Conservation (phyloP, 352 stramenopile species). For the Pythium aristosporum region DNA sequence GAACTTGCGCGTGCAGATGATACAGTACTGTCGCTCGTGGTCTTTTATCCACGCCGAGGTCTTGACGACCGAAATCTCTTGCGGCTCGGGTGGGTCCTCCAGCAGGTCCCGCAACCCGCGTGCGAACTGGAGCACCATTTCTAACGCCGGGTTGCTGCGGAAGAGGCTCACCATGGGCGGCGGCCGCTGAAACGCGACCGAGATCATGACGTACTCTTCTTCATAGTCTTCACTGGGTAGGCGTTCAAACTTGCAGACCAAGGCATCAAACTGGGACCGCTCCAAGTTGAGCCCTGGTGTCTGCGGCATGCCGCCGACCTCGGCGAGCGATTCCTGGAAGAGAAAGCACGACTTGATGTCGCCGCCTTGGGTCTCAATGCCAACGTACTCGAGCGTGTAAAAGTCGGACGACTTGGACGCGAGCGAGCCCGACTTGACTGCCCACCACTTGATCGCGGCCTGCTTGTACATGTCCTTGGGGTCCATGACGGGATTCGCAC, state of each 20-base stretch:
- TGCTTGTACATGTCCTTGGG: slow-evolving; percentile 83
- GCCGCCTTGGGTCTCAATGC: slow-evolving; percentile 68
- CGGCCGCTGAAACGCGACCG: slow-evolving; percentile 81
- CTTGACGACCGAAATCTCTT: slow-evolving; percentile 81
- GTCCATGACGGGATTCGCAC: slow-evolving; percentile 65
- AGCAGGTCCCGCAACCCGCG: slow-evolving; percentile 75
- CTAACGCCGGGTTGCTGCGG: slow-evolving; percentile 75
- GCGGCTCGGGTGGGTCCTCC: slow-evolving; percentile 71
- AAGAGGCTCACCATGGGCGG: slow-evolving; percentile 81
- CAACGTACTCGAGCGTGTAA: slow-evolving; percentile 87
- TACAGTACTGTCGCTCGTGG: slow-evolving; percentile 80
- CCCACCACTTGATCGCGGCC: slow-evolving; percentile 88
- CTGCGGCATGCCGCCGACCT: slow-evolving; percentile 81
- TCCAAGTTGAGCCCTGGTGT: slow-evolving; percentile 79
- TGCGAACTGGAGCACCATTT: slow-evolving; percentile 84
- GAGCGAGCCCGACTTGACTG: slow-evolving; percentile 77
- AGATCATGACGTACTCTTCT: slow-evolving; percentile 79
- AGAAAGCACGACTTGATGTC: slow-evolving; percentile 84
- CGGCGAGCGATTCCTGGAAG: slow-evolving; percentile 82
- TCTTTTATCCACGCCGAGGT: slow-evolving; percentile 84
- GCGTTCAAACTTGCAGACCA: slow-evolving; percentile 87
- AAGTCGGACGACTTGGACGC: slow-evolving; percentile 84
- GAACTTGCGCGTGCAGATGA: slow-evolving; percentile 81
- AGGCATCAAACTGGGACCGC: slow-evolving; percentile 77
- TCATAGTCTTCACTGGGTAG: slow-evolving; percentile 58